Percentiles rank a stretch among this genome's conserved stretches.
Conservation (phyloP, 441 rosid genomes). For the Pelargonium fulgidum region DNA sequence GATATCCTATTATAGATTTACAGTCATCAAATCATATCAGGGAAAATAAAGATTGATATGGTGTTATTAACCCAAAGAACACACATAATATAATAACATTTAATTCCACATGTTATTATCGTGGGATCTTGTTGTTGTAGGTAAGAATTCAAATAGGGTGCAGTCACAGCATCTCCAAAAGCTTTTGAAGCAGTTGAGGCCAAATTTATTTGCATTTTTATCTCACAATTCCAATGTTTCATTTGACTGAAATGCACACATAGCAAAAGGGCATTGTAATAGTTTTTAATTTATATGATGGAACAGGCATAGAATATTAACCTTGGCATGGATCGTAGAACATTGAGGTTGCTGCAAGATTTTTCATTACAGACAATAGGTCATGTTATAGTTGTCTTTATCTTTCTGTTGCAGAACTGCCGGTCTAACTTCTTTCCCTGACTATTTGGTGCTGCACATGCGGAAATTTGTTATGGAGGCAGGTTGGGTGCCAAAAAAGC, state of each 20-base stretch:
- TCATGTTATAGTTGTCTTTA: neutral
- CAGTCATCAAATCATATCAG: too few relatives aligned
- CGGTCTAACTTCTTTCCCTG: conserved; percentile 93
- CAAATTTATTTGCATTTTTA: neutral
- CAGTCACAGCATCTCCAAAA: too few relatives aligned
- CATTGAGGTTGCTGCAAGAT: neutral
- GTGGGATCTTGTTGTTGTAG: neutral
- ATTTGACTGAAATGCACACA: conserved; percentile 1
- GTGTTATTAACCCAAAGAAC: neutral
- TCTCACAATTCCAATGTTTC: neutral
- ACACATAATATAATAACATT: too few relatives aligned
- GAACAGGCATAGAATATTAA: neutral
- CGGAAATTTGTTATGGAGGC: conserved; percentile 87
- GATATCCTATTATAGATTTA: too few relatives aligned
- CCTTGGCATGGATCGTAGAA: neutral
- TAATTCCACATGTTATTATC: neutral
- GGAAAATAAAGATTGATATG: too few relatives aligned
- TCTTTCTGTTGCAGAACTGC: conserved; percentile 54
- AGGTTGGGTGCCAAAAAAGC: conserved; percentile 99
- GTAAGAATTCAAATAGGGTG: neutral
- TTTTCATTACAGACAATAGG: neutral
- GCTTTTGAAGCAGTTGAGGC: neutral
- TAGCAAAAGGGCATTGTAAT: neutral
- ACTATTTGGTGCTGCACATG: conserved; percentile 94
- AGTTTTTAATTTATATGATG: neutral